These are phyloP conservation scores for Saturnispora galanensis DNA, from an alignment of 805 yeast genomes.

Conservation along the genomic window DNA sequence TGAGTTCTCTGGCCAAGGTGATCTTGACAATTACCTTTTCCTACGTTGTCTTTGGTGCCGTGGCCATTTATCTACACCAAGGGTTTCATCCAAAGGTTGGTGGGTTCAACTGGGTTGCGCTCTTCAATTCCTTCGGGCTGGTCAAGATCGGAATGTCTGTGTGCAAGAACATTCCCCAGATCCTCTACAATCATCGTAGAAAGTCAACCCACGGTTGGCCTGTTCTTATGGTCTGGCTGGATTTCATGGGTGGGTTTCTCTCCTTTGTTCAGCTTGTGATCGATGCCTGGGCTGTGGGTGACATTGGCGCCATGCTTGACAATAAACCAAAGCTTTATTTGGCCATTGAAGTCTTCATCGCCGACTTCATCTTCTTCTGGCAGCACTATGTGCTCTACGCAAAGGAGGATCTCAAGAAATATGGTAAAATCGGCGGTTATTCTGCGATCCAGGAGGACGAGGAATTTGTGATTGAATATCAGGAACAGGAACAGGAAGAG, in stretches of 20 bases:
- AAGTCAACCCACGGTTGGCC: slow-evolving; percentile 33
- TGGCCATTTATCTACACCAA: slow-evolving; percentile 11
- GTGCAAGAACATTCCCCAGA: slow-evolving; percentile 29
- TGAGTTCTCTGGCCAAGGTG: slow-evolving; percentile 17
- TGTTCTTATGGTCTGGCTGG: slow-evolving; percentile 27
- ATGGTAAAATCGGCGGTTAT: slow-evolving; percentile 16
- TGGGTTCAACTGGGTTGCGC: slow-evolving; percentile 24
- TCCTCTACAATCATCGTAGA: slow-evolving; percentile 25
- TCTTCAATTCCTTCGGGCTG: slow-evolving; percentile 26
- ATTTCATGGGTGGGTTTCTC: slow-evolving; percentile 23
- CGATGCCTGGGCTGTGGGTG: slow-evolving; percentile 22
- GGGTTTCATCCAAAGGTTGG: slow-evolving; percentile 9
- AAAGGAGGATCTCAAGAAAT: slow-evolving; percentile 16
- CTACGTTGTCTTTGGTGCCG: slow-evolving; percentile 10
- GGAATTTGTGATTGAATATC: slow-evolving; percentile 21
- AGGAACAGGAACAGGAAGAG: slow-evolving; percentile 27
- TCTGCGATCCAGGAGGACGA: slow-evolving; percentile 25
- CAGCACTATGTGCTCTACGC: slow-evolving; percentile 28
- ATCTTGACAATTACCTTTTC: slow-evolving; percentile 13
- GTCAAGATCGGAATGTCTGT: slow-evolving; percentile 27
- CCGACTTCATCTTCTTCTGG: slow-evolving; percentile 23
- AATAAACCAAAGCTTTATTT: slow-evolving; percentile 27
- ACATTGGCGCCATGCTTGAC: slow-evolving; percentile 19
- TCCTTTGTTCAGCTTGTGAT: slow-evolving; percentile 24
- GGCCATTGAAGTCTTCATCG: slow-evolving; percentile 23